These are phyloP conservation scores for Vigna trinervia DNA, from an alignment of 306 rosid species.

Conservation along the genomic window DNA sequence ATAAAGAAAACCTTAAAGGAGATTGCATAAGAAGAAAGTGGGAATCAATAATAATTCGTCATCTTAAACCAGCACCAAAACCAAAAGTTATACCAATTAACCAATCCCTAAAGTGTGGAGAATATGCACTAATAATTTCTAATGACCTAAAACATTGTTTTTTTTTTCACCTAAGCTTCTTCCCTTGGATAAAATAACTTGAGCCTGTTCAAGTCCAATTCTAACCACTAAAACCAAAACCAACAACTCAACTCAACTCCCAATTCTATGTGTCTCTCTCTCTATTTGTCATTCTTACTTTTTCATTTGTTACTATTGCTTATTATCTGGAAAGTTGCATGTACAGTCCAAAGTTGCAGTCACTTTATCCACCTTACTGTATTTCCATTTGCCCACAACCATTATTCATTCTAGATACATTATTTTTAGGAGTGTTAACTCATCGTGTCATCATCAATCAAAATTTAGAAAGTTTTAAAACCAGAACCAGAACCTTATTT, in stretches of 20 bases:
- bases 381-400: conserved; percentile 45
- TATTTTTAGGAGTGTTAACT: background rate
- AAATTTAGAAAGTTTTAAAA: no score
- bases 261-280: background rate
- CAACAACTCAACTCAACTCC: background rate
- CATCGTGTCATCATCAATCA: background rate
- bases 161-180: conserved; percentile 3
- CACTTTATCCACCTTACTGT: conserved; percentile 43
- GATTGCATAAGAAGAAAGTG: conserved; percentile 19
- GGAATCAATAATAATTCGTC: conserved; percentile 31
- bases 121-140: background rate
- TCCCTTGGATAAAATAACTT: background rate
- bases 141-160: background rate
- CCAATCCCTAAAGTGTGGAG: conserved; percentile 20
- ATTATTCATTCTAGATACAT: conserved; percentile 27
- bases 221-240: background rate
- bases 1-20: conserved; percentile 1
- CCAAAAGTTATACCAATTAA: conserved; percentile 13
- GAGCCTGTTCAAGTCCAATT: background rate
- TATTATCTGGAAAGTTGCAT: conserved; percentile 41
- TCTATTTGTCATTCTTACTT: background rate
- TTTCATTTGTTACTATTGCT: conserved; percentile 5
- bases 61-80: background rate
- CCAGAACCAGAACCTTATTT: no score
- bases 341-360: conserved; percentile 43